Conservation (phyloP, 148 eudicot genomes). For the Diospyros kaki region DNA sequence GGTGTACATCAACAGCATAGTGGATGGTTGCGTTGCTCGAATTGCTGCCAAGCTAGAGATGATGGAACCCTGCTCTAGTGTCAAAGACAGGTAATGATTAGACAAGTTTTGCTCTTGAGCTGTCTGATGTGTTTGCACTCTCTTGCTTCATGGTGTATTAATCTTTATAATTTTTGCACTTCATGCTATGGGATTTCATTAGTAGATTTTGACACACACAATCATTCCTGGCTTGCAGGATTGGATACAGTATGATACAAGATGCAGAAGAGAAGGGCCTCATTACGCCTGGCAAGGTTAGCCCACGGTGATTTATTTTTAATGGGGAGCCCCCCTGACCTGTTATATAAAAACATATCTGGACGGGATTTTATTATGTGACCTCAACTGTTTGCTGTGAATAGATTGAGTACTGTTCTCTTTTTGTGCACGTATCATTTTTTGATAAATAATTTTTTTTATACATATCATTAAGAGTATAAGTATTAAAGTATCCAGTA, state of each 20-base stretch:
- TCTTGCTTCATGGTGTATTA: neutral
- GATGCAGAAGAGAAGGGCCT: constrained; percentile 87
- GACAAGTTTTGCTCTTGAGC: neutral
- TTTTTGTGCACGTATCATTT: no score
- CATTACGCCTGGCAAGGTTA: constrained; percentile 76
- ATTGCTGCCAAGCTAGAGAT: constrained; percentile 76
- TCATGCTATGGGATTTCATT: neutral
- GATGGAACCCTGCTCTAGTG: constrained; percentile 87
- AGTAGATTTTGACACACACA: neutral
- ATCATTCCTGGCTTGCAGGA: constrained; percentile 34
- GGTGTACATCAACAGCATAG: constrained; percentile 69
- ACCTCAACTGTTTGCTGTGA: no score
- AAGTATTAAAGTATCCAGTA: no score
- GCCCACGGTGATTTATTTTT: neutral
- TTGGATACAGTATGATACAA: constrained; percentile 66
- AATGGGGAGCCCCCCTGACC: neutral
- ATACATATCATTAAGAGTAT: no score
- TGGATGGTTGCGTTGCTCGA: constrained; percentile 71
- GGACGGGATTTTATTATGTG: no score
- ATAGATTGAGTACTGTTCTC: no score
- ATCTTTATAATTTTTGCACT: neutral
- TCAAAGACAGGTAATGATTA: constrained; percentile 33
- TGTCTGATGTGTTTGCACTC: neutral
- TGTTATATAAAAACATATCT: no score
- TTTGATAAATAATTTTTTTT: no score